A percentile compares a stretch with the other conserved stretches of the same genome.
These are phyloP conservation scores for Rehmannia glutinosa DNA, from an alignment of 257 asterid species.

Conservation along the genomic window DNA sequence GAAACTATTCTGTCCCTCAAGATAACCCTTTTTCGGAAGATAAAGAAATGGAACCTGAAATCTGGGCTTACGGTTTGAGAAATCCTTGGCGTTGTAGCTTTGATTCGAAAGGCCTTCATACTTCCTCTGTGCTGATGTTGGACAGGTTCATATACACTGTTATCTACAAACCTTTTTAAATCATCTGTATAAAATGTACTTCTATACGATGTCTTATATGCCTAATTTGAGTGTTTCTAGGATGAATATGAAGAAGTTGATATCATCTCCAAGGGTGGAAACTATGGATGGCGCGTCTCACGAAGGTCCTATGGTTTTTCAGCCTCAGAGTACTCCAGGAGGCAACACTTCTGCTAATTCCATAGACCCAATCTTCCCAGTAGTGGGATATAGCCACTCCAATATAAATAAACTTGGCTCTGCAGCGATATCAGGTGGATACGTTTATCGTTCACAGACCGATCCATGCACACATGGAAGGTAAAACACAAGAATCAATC, in stretches of 20 bases:
- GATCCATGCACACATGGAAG: conserved; percentile 94
- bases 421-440: conserved; percentile 89
- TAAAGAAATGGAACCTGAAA: conserved; percentile 54
- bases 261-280: conserved; percentile 83
- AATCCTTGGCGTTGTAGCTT: conserved; percentile 96
- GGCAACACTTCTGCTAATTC: conserved; percentile 53
- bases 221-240: conserved; percentile 29
- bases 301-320: conserved; percentile 64
- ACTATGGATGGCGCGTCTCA: conserved; percentile 87
- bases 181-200: neutral
- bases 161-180: neutral
- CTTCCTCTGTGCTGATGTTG: conserved; percentile 76
- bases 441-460: conserved; percentile 65
- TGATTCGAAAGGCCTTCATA: conserved; percentile 84
- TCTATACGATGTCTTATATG: neutral
- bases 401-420: conserved; percentile 66
- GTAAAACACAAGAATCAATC: conserved; percentile 30
- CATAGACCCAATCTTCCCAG: conserved; percentile 67
- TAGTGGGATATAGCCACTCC: conserved; percentile 70
- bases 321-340: conserved; percentile 50
- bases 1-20: conserved; percentile 67
- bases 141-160: conserved; percentile 49
- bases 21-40: conserved; percentile 74
- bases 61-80: conserved; percentile 85
- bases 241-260: conserved; percentile 87